phyloP scores from a whole-genome alignment of 352 stramenopile genomes.

The Phytophthora cajani region DNA sequence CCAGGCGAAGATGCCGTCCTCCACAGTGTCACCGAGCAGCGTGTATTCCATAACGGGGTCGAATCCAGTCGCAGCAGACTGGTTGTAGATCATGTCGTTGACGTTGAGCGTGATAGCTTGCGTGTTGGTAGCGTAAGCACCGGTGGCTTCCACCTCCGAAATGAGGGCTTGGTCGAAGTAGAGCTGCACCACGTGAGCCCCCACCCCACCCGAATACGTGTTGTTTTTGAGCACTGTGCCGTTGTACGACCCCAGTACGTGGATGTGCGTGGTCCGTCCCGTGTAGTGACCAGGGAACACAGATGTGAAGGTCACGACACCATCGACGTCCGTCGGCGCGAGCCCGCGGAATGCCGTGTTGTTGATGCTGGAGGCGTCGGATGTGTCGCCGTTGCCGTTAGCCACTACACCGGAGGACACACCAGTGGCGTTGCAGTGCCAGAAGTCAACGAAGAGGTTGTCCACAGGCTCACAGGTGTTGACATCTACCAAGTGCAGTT shows the following conservation, averaged over 20 bases:
- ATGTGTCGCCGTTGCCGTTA: constrained; percentile 29
- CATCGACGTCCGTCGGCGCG: constrained; percentile 22
- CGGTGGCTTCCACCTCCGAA: constrained; percentile 26
- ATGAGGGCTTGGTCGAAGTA: constrained; percentile 40
- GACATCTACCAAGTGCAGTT: constrained; percentile 35
- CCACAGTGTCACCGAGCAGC: constrained; percentile 24
- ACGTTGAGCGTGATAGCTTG: constrained; percentile 27
- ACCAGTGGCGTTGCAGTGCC: constrained; percentile 37
- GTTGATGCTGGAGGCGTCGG: constrained; percentile 35
- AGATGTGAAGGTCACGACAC: constrained; percentile 29
- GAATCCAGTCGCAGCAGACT: constrained; percentile 21
- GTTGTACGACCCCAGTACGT: constrained; percentile 37
- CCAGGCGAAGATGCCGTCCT: constrained; percentile 34
- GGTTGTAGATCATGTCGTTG: constrained; percentile 27
- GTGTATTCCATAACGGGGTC: constrained; percentile 35
- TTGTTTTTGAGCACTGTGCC: constrained; percentile 36
- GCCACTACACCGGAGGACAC: constrained; percentile 36
- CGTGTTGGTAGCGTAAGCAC: constrained; percentile 30
- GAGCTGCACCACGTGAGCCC: constrained; percentile 28
- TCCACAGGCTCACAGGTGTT: constrained; percentile 34
- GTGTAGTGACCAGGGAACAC: constrained; percentile 37
- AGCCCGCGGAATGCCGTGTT: constrained; percentile 36
- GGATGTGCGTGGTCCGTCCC: constrained; percentile 34
- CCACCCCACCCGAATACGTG: constrained; percentile 32
- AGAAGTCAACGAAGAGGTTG: constrained; percentile 35